These are phyloP conservation scores for Aphanomyces euteiches DNA, from an alignment of 352 stramenopile species.

Conservation along the genomic window DNA sequence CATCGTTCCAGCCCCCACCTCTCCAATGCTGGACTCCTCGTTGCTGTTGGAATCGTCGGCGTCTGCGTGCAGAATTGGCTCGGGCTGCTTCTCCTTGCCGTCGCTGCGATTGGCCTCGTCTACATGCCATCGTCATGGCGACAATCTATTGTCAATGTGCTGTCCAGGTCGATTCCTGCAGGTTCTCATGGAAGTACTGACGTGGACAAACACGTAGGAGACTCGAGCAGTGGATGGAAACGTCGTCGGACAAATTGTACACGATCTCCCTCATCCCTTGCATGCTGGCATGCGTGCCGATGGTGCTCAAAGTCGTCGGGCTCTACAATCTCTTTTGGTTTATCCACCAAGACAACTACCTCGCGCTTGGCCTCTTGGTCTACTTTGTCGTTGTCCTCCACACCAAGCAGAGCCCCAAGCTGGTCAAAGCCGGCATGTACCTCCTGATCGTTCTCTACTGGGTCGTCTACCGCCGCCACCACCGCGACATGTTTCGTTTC, in stretches of 20 bases:
- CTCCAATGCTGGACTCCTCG: not conserved
- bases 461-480: not conserved
- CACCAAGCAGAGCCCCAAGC: not conserved
- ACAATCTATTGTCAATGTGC: not conserved
- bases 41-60: not conserved
- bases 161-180: not conserved
- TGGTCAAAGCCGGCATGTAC: conserved; percentile 8
- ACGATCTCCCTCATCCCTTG: not conserved
- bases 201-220: not conserved
- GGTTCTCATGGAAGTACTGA: not conserved
- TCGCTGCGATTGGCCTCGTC: no score
- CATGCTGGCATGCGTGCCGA: not conserved
- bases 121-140: not conserved
- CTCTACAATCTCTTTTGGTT: conserved; percentile 12
- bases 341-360: not conserved
- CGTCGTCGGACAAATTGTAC: conserved; percentile 14
- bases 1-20: conserved; percentile 2
- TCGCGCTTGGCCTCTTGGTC: not conserved
- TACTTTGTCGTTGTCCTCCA: not conserved
- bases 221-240: not conserved
- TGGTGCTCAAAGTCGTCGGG: not conserved
- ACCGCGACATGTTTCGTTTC: conserved; percentile 1
- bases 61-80: not conserved
- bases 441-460: conserved; percentile 4
- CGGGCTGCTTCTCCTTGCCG: no score